A percentile compares a stretch with the other conserved stretches of the same genome.
These are phyloP conservation scores for Telfairia occidentalis DNA, from an alignment of 331 rosid genomes.

Conservation along the genomic window DNA sequence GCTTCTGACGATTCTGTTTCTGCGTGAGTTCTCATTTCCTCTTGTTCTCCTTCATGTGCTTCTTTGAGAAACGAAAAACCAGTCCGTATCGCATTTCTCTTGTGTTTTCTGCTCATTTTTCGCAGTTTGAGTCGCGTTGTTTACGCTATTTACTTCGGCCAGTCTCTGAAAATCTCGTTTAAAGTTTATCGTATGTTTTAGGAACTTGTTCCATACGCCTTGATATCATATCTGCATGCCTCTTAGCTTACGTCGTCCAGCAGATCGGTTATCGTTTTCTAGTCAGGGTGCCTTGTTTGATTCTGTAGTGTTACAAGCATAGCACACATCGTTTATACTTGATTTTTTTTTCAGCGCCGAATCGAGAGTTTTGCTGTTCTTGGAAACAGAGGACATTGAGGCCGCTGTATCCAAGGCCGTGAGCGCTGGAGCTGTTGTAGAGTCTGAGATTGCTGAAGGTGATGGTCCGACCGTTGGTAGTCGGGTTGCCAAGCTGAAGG, in stretches of 20 bases:
- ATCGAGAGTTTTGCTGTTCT: conserved; percentile 25
- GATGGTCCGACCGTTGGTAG: conserved; percentile 38
- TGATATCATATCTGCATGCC: not conserved
- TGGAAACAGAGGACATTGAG: conserved; percentile 49
- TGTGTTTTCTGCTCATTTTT: not conserved
- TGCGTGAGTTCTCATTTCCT: conserved; percentile 23
- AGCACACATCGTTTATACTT: not conserved
- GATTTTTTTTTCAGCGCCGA: conserved; percentile 15
- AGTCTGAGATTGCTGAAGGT: conserved; percentile 28
- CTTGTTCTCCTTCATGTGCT: not conserved
- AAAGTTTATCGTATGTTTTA: not conserved
- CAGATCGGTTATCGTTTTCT: not conserved
- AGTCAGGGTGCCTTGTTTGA: not conserved
- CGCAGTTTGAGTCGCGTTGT: too few species aligned
- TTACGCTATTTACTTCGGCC: not conserved
- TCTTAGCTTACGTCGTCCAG: not conserved
- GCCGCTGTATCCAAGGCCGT: conserved; percentile 49
- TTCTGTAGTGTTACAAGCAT: not conserved
- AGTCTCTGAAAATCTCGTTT: not conserved
- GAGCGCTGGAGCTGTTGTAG: conserved; percentile 39
- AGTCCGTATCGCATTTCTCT: not conserved
- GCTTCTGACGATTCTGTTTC: conserved; percentile 19
- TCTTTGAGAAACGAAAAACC: not conserved
- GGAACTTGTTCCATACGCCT: not conserved
- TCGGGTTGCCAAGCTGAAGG: conserved; percentile 51